Conservation (phyloP, 1,139 yeast genomes). For the Taphrina confusa region DNA sequence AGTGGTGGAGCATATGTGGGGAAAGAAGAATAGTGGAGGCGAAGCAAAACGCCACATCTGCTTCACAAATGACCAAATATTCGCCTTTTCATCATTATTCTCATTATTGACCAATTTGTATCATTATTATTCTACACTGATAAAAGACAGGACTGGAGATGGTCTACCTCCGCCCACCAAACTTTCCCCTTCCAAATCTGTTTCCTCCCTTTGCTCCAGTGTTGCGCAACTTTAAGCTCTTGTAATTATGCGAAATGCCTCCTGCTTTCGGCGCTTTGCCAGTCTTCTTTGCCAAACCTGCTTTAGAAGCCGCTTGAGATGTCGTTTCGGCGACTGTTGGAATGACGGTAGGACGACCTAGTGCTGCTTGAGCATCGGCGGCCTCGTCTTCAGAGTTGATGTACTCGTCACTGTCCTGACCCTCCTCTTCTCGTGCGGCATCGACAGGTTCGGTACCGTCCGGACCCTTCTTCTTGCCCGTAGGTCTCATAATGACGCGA, state of each 20-base stretch:
- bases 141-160: no score
- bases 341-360: neutral
- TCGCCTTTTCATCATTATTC: no score
- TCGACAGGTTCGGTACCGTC: neutral
- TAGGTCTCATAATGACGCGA: slow-evolving; percentile 29
- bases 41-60: no score
- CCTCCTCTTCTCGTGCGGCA: neutral
- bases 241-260: slow-evolving; percentile 22
- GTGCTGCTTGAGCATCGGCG: slow-evolving; percentile 8
- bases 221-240: slow-evolving; percentile 31
- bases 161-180: slow-evolving; percentile 24
- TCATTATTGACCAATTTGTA: no score
- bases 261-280: neutral
- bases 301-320: neutral
- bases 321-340: neutral
- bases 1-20: no score
- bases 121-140: no score
- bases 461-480: neutral
- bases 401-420: slow-evolving; percentile 29
- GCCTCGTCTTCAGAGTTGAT: slow-evolving; percentile 24
- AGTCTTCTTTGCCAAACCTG: neutral
- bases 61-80: no score
- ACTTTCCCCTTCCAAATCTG: slow-evolving; percentile 29
- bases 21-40: no score
- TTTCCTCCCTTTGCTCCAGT: slow-evolving; percentile 28